phyloP scores from a whole-genome alignment of 129 eudicot species.

The Escallonia rubra region DNA sequence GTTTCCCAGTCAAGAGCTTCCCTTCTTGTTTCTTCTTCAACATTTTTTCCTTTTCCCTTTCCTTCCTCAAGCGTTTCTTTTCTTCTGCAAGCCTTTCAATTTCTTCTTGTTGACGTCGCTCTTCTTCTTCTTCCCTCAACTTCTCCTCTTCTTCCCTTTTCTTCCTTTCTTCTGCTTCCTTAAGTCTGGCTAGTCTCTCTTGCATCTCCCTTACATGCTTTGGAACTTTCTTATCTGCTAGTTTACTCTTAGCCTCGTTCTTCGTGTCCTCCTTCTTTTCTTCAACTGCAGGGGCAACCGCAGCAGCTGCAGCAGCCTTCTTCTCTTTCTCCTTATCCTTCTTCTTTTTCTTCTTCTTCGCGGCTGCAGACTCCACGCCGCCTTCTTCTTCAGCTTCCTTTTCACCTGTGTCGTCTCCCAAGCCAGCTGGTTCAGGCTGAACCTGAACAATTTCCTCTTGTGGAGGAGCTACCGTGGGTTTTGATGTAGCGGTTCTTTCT shows the following conservation, averaged over 20 bases:
- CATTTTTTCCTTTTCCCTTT: conserved; percentile 67
- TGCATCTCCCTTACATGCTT: conserved; percentile 92
- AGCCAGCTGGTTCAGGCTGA: conserved; percentile 38
- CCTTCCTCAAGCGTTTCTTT: conserved; percentile 64
- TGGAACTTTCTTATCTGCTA: conserved; percentile 70
- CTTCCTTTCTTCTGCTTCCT: conserved; percentile 64
- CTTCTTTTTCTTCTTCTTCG: conserved; percentile 90
- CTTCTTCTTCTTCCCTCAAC: conserved; percentile 89
- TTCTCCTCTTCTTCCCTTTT: conserved; percentile 88
- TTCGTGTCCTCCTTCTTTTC: conserved; percentile 55
- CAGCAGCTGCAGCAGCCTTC: conserved; percentile 63
- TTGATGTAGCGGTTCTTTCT: conserved; percentile 38
- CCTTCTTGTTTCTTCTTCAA: conserved; percentile 75
- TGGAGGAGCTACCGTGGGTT: conserved; percentile 32
- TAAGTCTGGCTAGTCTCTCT: conserved; percentile 64
- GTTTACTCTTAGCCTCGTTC: conserved; percentile 50
- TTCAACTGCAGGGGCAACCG: conserved; percentile 46
- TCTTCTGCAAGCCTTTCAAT: conserved; percentile 71
- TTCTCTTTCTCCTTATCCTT: conserved; percentile 92
- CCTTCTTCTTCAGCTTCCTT: conserved; percentile 63
- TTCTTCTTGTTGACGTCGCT: conserved; percentile 57
- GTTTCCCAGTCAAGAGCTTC: conserved; percentile 66
- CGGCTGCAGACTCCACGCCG: conserved; percentile 55
- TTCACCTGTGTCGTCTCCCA: conserved; percentile 42
- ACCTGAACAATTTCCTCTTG: conserved; percentile 42